Evolutionary conservation across 2,329 filamentous ascomycete genomes (phyloP).

Genomic region (Nothophaeocryptopus gaeumannii): DNA sequence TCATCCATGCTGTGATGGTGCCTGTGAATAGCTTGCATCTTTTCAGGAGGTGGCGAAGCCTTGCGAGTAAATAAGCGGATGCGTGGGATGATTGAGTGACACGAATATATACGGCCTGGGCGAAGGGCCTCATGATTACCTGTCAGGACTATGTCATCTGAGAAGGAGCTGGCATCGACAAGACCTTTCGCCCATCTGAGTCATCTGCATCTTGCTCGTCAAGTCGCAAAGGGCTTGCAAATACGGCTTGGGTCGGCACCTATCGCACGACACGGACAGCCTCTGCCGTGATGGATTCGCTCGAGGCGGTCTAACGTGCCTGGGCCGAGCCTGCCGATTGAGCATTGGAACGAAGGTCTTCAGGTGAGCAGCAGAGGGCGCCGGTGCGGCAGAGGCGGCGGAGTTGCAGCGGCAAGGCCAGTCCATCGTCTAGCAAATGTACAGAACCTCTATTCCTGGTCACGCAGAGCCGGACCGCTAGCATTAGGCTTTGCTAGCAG

Average conservation of each 20-base stretch:
- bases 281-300: slow-evolving; percentile 3
- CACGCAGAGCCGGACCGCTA: too few species aligned
- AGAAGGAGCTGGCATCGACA: slow-evolving; percentile 4
- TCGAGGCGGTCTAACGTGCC: slow-evolving; percentile 2
- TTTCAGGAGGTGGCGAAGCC: slow-evolving; percentile 8
- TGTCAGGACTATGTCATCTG: slow-evolving; percentile 10
- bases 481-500: neutral
- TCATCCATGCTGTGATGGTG: too few species aligned
- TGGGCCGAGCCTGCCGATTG: slow-evolving; percentile 9
- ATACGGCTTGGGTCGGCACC: slow-evolving; percentile 7
- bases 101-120: slow-evolving; percentile 1
- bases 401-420: slow-evolving; percentile 1
- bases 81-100: slow-evolving; percentile 1
- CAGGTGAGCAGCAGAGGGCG: too few species aligned
- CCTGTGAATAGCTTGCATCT: too few species aligned
- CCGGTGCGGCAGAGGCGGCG: neutral
- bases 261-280: slow-evolving; percentile 7
- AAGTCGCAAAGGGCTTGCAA: slow-evolving; percentile 14
- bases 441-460: too few species aligned
- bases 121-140: slow-evolving; percentile 9
- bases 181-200: slow-evolving; percentile 12
- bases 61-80: slow-evolving; percentile 5
- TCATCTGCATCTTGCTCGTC: slow-evolving; percentile 16
- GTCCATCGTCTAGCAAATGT: too few species aligned
- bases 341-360: too few species aligned